Evolutionary conservation across 164 flowering plant species (phyloP).

Genomic region (Berberis thunbergii): DNA sequence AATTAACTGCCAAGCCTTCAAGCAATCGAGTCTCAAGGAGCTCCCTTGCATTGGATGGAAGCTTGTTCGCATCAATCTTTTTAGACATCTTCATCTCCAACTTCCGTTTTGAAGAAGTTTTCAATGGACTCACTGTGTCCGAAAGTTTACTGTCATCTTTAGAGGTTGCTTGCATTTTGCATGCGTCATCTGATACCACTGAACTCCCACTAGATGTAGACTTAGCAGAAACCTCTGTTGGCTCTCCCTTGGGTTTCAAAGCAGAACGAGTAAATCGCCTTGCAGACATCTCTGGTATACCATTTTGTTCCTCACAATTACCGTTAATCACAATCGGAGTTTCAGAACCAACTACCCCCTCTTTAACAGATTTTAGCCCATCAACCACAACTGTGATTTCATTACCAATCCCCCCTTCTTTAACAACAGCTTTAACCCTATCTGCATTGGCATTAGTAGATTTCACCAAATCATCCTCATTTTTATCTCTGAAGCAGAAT

Average conservation of each 20-base stretch:
- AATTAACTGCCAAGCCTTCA: conserved; percentile 52
- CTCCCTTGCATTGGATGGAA: conserved; percentile 41
- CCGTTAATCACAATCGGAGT: neutral
- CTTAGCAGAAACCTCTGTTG: conserved; percentile 1
- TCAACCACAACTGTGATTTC: neutral
- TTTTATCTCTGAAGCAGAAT: no score
- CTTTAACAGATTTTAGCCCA: neutral
- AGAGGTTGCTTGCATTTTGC: neutral
- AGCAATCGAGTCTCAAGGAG: conserved; percentile 61
- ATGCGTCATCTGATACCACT: conserved; percentile 2
- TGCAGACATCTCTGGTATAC: neutral
- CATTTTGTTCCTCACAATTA: neutral
- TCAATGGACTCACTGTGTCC: conserved; percentile 3
- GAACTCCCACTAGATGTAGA: conserved; percentile 1
- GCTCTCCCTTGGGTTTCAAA: conserved; percentile 8
- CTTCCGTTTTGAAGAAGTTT: conserved; percentile 13
- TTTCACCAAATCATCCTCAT: neutral
- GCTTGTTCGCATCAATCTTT: conserved; percentile 24
- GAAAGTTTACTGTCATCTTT: neutral
- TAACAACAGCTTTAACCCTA: neutral
- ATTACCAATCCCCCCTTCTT: neutral
- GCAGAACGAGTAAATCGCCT: conserved; percentile 9
- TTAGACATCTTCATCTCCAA: conserved; percentile 26
- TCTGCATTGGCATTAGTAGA: neutral
- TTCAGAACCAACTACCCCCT: conserved; percentile 1